phyloP scores from a whole-genome alignment of 2,329 filamentous ascomycete genomes.

The Scedosporium apiospermum region DNA sequence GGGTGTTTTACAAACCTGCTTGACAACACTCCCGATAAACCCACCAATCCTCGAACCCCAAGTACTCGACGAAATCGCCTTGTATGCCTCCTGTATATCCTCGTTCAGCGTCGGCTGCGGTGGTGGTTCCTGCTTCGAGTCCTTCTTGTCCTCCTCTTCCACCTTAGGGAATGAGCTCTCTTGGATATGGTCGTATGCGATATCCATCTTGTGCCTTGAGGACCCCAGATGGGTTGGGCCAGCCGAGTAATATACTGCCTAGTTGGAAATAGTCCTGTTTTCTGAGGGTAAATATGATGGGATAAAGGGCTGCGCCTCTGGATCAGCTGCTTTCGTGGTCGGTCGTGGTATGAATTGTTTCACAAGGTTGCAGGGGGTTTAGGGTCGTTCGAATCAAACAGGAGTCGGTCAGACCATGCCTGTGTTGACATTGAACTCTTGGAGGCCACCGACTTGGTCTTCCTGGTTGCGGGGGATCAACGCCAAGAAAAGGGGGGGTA shows the following conservation, averaged over 20 bases:
- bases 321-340: too few relatives aligned
- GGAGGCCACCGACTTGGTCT: background rate
- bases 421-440: background rate
- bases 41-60: conserved; percentile 88
- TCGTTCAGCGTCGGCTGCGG: conserved; percentile 58
- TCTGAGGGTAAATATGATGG: background rate
- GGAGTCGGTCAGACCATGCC: background rate
- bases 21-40: conserved; percentile 83
- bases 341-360: background rate
- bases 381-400: background rate
- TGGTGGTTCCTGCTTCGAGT: conserved; percentile 28
- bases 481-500: background rate
- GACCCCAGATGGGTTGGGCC: background rate
- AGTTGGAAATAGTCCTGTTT: background rate
- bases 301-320: too few relatives aligned
- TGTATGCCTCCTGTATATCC: conserved; percentile 92
- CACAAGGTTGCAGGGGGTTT: conserved; percentile 8
- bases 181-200: conserved; percentile 93
- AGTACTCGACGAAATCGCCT: conserved; percentile 79
- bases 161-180: conserved; percentile 64
- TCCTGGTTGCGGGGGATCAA: background rate
- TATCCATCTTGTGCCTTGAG: conserved; percentile 58
- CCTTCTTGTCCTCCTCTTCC: conserved; percentile 30
- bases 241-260: background rate
- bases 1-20: conserved; percentile 53